A percentile compares a stretch with the other conserved stretches of the same genome.
Conservation (phyloP, 192 early-diverging fungal genomes). For the Backusella tuberculispora region DNA sequence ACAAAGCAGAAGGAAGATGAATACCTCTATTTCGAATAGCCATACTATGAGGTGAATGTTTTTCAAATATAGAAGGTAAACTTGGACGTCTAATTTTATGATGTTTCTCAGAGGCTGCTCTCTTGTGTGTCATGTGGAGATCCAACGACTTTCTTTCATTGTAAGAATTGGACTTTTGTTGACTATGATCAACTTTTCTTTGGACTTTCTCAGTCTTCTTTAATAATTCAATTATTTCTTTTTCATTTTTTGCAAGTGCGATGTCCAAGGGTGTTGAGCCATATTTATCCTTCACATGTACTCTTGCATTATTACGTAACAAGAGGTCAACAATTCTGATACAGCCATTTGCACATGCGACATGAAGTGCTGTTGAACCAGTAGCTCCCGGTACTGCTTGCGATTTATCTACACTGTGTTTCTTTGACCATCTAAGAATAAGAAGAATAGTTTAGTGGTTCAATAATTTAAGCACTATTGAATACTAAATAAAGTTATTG, state of each 20-base stretch:
- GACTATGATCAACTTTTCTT: neutral
- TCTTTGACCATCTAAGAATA: slow-evolving; percentile 33
- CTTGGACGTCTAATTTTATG: slow-evolving; percentile 32
- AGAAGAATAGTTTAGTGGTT: neutral
- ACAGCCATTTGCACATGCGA: slow-evolving; percentile 78
- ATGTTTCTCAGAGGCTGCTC: neutral
- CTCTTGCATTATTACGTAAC: slow-evolving; percentile 58
- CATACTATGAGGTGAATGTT: neutral
- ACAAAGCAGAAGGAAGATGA: neutral
- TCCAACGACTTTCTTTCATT: neutral
- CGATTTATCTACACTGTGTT: slow-evolving; percentile 36
- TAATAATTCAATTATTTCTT: slow-evolving; percentile 41
- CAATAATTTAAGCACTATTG: neutral
- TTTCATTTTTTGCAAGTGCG: slow-evolving; percentile 49
- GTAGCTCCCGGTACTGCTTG: slow-evolving; percentile 49
- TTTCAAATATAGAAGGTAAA: slow-evolving; percentile 24
- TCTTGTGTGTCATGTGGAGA: neutral
- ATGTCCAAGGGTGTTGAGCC: slow-evolving; percentile 50
- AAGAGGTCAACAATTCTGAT: slow-evolving; percentile 59
- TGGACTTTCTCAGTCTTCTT: neutral
- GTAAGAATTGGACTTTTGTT: neutral
- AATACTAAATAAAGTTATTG: neutral
- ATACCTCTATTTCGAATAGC: neutral
- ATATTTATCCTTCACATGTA: slow-evolving; percentile 62
- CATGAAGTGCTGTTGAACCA: slow-evolving; percentile 80